phyloP scores from a whole-genome alignment of 805 yeast species.

The Wickerhamiella sorbophila region DNA sequence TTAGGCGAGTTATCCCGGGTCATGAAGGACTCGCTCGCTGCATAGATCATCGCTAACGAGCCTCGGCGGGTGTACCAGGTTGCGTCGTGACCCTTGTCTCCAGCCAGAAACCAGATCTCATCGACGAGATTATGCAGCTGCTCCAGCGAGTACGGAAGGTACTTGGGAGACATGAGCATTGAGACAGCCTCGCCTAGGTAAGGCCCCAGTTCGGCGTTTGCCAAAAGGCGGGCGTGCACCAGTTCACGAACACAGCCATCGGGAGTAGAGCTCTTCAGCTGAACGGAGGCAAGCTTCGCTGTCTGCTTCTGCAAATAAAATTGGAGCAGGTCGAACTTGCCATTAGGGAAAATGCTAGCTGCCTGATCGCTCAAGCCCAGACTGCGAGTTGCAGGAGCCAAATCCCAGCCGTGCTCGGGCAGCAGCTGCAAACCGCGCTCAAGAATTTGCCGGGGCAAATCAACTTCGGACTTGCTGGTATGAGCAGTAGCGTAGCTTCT shows the following conservation, averaged over 20 bases:
- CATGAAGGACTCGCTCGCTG: slow-evolving; percentile 62
- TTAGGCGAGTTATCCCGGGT: slow-evolving; percentile 50
- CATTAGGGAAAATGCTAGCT: slow-evolving; percentile 30
- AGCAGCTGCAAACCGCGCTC: slow-evolving; percentile 28
- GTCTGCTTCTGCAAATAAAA: slow-evolving; percentile 36
- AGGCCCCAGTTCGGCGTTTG: slow-evolving; percentile 26
- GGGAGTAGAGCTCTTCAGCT: slow-evolving; percentile 1
- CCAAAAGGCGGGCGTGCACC: slow-evolving; percentile 32
- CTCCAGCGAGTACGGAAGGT: slow-evolving; percentile 39
- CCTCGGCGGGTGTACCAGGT: slow-evolving; percentile 89
- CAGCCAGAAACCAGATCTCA: slow-evolving; percentile 68
- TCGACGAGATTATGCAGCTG: slow-evolving; percentile 68
- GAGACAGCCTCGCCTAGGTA: slow-evolving; percentile 35
- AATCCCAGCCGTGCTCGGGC: slow-evolving; percentile 40
- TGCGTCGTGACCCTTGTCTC: slow-evolving; percentile 63
- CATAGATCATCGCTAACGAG: slow-evolving; percentile 53
- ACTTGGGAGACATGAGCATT: slow-evolving; percentile 49
- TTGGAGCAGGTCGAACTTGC: slow-evolving; percentile 39
- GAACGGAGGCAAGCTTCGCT: slow-evolving; percentile 23
- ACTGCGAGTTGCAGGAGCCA: slow-evolving; percentile 35
- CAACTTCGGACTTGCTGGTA: too few species aligned
- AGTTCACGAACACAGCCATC: slow-evolving; percentile 28
- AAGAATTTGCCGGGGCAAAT: slow-evolving; percentile 26
- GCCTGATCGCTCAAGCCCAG: slow-evolving; percentile 40
- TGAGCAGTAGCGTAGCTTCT: too few species aligned